Evolutionary conservation across 331 rosid species (phyloP).

Genomic region (Cydonia oblonga): DNA sequence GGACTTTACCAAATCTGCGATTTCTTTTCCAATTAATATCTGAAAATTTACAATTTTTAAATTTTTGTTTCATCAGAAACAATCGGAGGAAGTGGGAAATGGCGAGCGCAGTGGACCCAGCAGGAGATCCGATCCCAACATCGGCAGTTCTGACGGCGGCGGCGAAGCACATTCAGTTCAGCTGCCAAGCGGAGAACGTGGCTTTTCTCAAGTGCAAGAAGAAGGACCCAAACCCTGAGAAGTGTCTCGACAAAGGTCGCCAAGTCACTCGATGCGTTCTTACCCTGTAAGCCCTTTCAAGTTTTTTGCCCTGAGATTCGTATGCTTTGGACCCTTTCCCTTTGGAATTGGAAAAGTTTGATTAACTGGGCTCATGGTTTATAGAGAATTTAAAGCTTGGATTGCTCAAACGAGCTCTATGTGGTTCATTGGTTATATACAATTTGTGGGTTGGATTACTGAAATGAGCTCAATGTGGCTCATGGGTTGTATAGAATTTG

Average conservation of each 20-base stretch:
- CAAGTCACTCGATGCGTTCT: slow-evolving; percentile 90
- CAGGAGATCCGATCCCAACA: slow-evolving; percentile 88
- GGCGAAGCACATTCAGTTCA: slow-evolving; percentile 63
- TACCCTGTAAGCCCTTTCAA: slow-evolving; percentile 43
- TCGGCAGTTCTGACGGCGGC: slow-evolving; percentile 86
- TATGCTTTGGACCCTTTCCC: neutral
- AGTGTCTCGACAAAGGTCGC: slow-evolving; percentile 79
- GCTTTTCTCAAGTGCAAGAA: slow-evolving; percentile 84
- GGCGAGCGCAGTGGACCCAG: slow-evolving; percentile 70
- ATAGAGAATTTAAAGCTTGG: neutral
- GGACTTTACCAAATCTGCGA: too few species aligned
- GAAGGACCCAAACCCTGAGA: slow-evolving; percentile 87
- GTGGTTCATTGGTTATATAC: too few species aligned
- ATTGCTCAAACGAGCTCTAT: too few species aligned
- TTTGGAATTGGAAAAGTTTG: neutral
- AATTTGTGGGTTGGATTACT: too few species aligned
- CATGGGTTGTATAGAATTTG: neutral
- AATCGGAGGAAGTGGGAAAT: slow-evolving; percentile 30
- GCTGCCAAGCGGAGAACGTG: slow-evolving; percentile 71
- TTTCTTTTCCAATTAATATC: too few species aligned
- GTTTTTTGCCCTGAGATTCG: neutral
- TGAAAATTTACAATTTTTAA: neutral
- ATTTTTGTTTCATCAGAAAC: neutral
- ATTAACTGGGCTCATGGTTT: neutral
- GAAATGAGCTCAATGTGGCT: neutral